These are phyloP conservation scores for Colletotrichum karsti DNA, from an alignment of 2,329 filamentous ascomycete species.

Conservation along the genomic window DNA sequence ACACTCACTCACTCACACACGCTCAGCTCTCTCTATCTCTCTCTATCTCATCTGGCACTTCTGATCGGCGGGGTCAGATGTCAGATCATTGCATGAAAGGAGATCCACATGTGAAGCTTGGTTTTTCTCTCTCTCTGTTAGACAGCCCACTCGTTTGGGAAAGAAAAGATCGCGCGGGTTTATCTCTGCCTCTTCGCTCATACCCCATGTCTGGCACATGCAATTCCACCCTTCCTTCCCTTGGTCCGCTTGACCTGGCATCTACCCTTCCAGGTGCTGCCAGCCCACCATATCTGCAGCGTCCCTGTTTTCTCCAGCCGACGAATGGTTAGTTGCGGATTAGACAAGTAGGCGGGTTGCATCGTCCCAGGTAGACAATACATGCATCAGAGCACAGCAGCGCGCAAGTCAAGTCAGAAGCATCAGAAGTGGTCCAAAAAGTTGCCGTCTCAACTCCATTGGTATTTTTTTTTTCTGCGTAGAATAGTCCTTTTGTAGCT, in stretches of 20 bases:
- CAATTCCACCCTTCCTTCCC: neutral
- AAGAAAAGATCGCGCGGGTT: too few relatives aligned
- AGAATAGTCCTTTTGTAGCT: neutral
- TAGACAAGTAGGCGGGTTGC: neutral
- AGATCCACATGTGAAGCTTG: slow-evolving; percentile 22
- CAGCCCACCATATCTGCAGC: neutral
- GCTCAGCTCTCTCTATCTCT: neutral
- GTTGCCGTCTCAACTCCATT: too few relatives aligned
- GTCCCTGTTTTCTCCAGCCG: neutral
- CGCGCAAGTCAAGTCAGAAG: neutral
- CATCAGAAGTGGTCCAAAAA: too few relatives aligned
- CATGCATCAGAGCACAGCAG: neutral
- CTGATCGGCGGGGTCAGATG: slow-evolving; percentile 19
- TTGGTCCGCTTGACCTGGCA: slow-evolving; percentile 16
- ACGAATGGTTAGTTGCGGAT: neutral
- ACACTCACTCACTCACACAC: neutral
- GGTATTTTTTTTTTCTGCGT: neutral
- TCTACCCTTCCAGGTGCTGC: neutral
- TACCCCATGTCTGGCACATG: neutral
- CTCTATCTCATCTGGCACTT: neutral
- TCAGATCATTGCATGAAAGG: slow-evolving; percentile 27
- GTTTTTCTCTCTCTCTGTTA: neutral
- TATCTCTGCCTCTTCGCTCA: neutral
- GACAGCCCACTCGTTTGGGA: neutral
- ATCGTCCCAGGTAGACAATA: neutral